Evolutionary conservation across 2,329 filamentous ascomycete genomes (phyloP), one percentile per base, ranked within the genome.

Genomic region (Pyrenophora seminiperda): DNA sequence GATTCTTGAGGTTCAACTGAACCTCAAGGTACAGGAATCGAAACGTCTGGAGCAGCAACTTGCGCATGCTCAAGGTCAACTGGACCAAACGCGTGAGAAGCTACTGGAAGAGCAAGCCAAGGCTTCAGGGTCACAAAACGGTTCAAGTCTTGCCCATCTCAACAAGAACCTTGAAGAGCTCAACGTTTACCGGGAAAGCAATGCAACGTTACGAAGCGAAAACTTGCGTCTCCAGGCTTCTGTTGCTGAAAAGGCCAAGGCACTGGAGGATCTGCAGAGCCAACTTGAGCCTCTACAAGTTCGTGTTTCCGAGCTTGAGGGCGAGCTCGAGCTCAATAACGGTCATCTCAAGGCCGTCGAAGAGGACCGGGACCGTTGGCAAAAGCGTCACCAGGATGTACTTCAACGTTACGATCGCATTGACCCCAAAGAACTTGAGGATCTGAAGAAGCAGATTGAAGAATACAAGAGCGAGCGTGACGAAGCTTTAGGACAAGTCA

Each of bases 111-210:
- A 97, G 71, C 86, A 87, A 39, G 81, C 87, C 32, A 84, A 91
- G 47, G 83, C 86, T 1, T 89, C 96, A 58, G 86, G 81, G 50
- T 84, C 89, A 39, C 83, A 88, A 57, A 87, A 81, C 47, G 87
- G 88, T 10, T 82, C 90, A 67, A 90, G 86, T 41, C 91, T 97
- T 68, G 91, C 90, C 67, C 91, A 96, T 64, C 82, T 99, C 4
- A 91, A 96, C 85, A 87, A 95, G 59, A 97, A 95, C 58, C 83
- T 99, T 53, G 94, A 96, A 65, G 91, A 99, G 73, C 84, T 99
- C 52, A 99, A 99, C 65, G 80, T 97, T 13, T 96, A 95, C 79
- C 89, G 94, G 9, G 94, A 99, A 75, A 97, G 92, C 77, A 96
- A 90, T 62, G 89, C 89, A 48, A 94, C 93, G 1, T 81, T 99